Base-by-base conservation (phyloP, 441 rosid genomes). In the Populus hybrid region DNA sequence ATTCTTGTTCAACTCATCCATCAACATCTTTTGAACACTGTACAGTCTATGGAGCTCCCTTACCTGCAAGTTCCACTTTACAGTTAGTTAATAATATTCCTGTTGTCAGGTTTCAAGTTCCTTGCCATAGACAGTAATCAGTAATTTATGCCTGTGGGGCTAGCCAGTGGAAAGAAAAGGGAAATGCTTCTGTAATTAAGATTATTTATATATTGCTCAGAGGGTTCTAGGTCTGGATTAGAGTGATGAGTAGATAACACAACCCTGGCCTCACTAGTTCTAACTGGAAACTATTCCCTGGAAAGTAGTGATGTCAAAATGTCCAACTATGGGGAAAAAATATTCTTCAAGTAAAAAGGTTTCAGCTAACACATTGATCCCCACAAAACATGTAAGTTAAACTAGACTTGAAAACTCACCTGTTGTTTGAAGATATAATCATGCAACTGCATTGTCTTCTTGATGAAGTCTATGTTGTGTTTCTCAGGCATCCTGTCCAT, bases 21-120 rank as follows among this genome's bases (percentile, higher is more conserved):
- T 94, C 77, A 94, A 82, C 85, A 78, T 83, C 84, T 79, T 91
- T 59, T 94, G 98, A 71, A 87, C 88, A 78, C 82, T 83, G 79
- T 92, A 90, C 46, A 94, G 85, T 81, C 95, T 77, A 78, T 94
- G 98, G 61, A 94, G 91, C 84, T 94, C 98, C 70, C 84, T 78
- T 21, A 94, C 97, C 98, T 93, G 90, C 83, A 83, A 80, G 67
- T 69, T 68, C 23, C 54, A 34, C 10, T 54, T 54, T 54, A 54
- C 63, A 3, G 63, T 54, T 54, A 54, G 8, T 18, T 54, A 20
- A 20, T 90, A 54, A 20, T 90, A 54, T 54, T 16, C 5, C 65
- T 21, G 65, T 23, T n/a, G 21, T 59, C 65, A 61, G 12, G 12
- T n/a, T 9, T 21, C 23, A 21, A 61, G 11, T 8, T 50, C 14